phyloP scores from a whole-genome alignment of 768 basidiomycete genomes.

The Termitomyces sp. region DNA sequence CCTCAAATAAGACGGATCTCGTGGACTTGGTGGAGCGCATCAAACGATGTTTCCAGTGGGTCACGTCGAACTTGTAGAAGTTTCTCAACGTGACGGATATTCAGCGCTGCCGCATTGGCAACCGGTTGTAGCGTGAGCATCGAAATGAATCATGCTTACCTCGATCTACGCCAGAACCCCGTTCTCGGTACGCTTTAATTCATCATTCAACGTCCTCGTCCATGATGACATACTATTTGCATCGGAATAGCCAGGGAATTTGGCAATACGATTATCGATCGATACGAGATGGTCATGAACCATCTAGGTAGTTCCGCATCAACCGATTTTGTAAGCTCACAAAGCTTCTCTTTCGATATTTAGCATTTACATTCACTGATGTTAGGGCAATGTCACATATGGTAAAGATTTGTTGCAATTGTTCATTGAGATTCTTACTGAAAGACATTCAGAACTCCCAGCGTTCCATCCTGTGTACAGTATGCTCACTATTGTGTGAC shows the following conservation, averaged over 20 bases:
- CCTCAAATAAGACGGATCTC: constrained; percentile 59
- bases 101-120: constrained; percentile 65
- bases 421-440: background rate
- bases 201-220: background rate
- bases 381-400: constrained; percentile 72
- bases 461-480: constrained; percentile 63
- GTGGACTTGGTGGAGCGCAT: constrained; percentile 54
- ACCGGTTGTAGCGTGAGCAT: constrained; percentile 54
- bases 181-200: constrained; percentile 40
- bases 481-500: constrained; percentile 23
- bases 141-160: constrained; percentile 38
- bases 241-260: constrained; percentile 46
- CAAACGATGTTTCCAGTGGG: constrained; percentile 69
- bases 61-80: background rate
- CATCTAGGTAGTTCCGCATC: constrained; percentile 47
- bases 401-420: constrained; percentile 32
- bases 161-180: constrained; percentile 57
- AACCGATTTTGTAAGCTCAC: constrained; percentile 69
- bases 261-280: constrained; percentile 37
- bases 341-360: background rate
- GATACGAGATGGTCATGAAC: constrained; percentile 39
- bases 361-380: background rate
- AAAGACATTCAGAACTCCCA: constrained; percentile 46
- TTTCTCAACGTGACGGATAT: constrained; percentile 7
- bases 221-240: background rate